Evolutionary conservation across 2,329 filamentous ascomycete genomes (phyloP).

Genomic region (Neoarthrinium moseri): DNA sequence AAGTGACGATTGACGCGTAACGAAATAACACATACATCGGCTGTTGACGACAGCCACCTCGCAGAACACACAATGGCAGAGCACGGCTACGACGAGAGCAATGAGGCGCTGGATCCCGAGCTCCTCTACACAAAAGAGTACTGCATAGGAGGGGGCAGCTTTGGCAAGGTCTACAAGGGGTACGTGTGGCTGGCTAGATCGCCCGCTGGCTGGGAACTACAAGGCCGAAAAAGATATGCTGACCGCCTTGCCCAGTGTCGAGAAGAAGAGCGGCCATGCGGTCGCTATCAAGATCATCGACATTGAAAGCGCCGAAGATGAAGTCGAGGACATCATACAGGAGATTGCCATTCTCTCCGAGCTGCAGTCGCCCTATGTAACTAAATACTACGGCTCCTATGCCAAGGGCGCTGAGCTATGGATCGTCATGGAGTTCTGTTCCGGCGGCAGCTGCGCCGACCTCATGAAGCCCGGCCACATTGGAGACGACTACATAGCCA

Average conservation of each 20-base stretch:
- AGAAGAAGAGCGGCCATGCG: constrained; percentile 87
- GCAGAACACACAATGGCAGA: constrained; percentile 42
- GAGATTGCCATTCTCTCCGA: constrained; percentile 97
- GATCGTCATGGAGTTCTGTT: constrained; percentile 99
- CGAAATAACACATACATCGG: too few species aligned
- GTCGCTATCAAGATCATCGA: constrained; percentile 99
- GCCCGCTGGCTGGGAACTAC: too few species aligned
- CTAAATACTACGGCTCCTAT: constrained; percentile 96
- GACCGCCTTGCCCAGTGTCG: constrained; percentile 58
- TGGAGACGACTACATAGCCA: constrained; percentile 93
- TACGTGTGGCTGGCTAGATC: too few species aligned
- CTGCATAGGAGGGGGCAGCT: constrained; percentile 95
- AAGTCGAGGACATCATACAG: constrained; percentile 98
- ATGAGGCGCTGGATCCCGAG: constrained; percentile 75
- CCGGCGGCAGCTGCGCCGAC: constrained; percentile 93
- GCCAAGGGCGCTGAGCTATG: constrained; percentile 94
- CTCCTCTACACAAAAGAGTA: constrained; percentile 90
- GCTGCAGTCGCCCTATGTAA: constrained; percentile 93
- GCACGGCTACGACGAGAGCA: constrained; percentile 44
- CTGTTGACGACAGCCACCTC: not conserved
- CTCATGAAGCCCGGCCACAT: constrained; percentile 92
- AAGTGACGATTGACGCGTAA: constrained; percentile 1
- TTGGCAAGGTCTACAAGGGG: constrained; percentile 99
- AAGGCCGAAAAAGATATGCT: too few species aligned
- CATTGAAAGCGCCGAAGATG: constrained; percentile 97